phyloP scores from a whole-genome alignment of 495 filamentous ascomycete species.

The Trichoderma orchidacearum region DNA sequence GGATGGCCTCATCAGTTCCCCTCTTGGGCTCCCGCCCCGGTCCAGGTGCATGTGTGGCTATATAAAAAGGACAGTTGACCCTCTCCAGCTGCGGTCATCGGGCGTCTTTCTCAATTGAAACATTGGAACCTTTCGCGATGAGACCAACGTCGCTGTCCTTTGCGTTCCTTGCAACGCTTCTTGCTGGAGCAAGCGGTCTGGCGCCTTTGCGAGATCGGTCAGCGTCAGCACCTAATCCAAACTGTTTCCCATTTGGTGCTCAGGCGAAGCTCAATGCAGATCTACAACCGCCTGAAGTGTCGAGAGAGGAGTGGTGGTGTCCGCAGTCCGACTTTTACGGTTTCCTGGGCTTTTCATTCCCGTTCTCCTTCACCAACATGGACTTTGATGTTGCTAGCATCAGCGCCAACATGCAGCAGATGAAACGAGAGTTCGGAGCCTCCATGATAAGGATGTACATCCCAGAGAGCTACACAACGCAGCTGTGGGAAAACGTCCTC shows the following conservation, averaged over 20 bases:
- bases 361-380: background rate
- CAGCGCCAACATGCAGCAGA: background rate
- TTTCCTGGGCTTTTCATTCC: background rate
- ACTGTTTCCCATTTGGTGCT: background rate
- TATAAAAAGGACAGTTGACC: too few relatives aligned
- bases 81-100: too few relatives aligned
- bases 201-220: background rate
- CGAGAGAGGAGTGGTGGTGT: background rate
- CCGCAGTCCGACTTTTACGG: background rate
- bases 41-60: background rate
- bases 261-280: background rate
- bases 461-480: background rate
- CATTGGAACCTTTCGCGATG: background rate
- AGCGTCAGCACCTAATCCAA: background rate
- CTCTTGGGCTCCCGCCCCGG: background rate
- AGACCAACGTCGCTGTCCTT: background rate
- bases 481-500: background rate
- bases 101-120: background rate
- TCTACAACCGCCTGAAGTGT: background rate
- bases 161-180: background rate
- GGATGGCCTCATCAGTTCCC: background rate
- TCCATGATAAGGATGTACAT: background rate
- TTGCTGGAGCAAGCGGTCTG: background rate
- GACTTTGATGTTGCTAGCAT: background rate
- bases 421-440: background rate